A percentile compares a stretch with the other conserved stretches of the same genome.
These are phyloP conservation scores for Pythium aquatile DNA, from an alignment of 352 stramenopile genomes.

Conservation along the genomic window DNA sequence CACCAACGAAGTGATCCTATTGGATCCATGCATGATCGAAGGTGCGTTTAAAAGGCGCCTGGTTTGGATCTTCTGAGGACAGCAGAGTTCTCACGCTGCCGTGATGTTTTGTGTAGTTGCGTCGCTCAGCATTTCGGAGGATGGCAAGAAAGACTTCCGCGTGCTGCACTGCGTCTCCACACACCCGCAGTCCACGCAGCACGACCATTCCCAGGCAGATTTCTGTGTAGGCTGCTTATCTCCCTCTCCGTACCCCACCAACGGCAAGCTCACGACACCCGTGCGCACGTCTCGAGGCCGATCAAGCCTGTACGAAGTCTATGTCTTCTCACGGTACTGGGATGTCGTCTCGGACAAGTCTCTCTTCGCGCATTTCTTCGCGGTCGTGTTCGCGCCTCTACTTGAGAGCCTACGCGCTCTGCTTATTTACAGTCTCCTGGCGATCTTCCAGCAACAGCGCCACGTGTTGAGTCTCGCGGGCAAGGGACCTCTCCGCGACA, in stretches of 20 bases:
- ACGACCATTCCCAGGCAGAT: slow-evolving; percentile 26
- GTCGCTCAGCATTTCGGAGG: slow-evolving; percentile 61
- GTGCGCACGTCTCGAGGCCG: not conserved
- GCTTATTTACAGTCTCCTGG: slow-evolving; percentile 59
- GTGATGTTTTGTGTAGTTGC: slow-evolving; percentile 33
- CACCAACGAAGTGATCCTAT: slow-evolving; percentile 67
- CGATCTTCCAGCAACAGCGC: slow-evolving; percentile 44
- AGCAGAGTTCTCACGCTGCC: not conserved
- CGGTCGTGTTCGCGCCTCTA: slow-evolving; percentile 57
- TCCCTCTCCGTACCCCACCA: slow-evolving; percentile 35
- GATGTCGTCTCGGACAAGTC: slow-evolving; percentile 79
- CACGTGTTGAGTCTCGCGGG: slow-evolving; percentile 18
- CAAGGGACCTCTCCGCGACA: slow-evolving; percentile 32
- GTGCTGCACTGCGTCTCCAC: slow-evolving; percentile 71
- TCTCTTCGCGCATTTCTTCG: slow-evolving; percentile 62
- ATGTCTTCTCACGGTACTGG: slow-evolving; percentile 85
- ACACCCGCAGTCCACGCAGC: slow-evolving; percentile 33
- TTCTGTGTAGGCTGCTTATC: slow-evolving; percentile 73
- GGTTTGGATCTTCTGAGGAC: not conserved
- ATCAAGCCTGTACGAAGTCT: slow-evolving; percentile 45
- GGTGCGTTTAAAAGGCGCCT: slow-evolving; percentile 13
- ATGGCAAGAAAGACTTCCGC: slow-evolving; percentile 72
- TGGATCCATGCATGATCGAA: slow-evolving; percentile 77
- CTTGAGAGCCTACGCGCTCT: slow-evolving; percentile 63
- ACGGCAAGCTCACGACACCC: slow-evolving; percentile 17